Evolutionary conservation across 306 rosid genomes (phyloP).

Genomic region (Medicago truncatula): MtrunA17r5.0-ANR NC_053042.1:31755001-31755500

Average conservation of each 20-base stretch:
- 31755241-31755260: background rate
- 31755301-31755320: conserved; percentile 2
- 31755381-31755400: background rate
- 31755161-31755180: conserved; percentile 1
- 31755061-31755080: background rate
- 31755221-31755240: conserved; percentile 15
- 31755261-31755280: background rate
- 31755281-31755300: conserved; percentile 14
- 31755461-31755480: conserved; percentile 55
- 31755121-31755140: background rate
- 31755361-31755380: background rate
- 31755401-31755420: conserved; percentile 1
- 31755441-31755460: conserved; percentile 26
- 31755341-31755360: background rate
- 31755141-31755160: background rate
- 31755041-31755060: background rate
- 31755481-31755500: conserved; percentile 84
- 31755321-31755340: background rate
- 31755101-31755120: conserved; percentile 1
- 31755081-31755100: background rate
- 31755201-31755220: background rate
- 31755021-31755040: background rate
- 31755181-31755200: background rate
- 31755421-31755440: conserved; percentile 23
- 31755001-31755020: background rate